Percentiles rank a stretch among this genome's conserved stretches.
Conservation (phyloP, 2,329 filamentous ascomycete genomes). For the Paraphaeosphaeria sporulosa region DNA sequence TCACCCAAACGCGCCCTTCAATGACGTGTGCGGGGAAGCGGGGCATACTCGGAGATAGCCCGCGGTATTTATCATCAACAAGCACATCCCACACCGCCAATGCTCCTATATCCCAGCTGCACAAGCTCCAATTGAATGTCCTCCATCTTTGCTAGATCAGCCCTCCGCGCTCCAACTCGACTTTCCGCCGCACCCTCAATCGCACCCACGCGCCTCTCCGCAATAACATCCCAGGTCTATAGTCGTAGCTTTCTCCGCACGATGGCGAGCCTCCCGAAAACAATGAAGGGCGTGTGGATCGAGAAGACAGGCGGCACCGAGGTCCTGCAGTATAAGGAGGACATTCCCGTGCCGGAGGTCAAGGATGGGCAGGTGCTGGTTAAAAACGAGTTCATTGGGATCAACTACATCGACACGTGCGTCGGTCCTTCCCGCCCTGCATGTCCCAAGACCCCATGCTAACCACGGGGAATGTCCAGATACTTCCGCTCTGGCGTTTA, state of each 20-base stretch:
- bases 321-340: conserved; percentile 73
- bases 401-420: conserved; percentile 89
- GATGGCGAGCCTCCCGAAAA: conserved; percentile 63
- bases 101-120: neutral
- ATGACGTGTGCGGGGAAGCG: conserved; percentile 20
- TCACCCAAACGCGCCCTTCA: conserved; percentile 3
- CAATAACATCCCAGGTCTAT: conserved; percentile 26
- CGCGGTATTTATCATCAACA: conserved; percentile 14
- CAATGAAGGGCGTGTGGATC: conserved; percentile 77
- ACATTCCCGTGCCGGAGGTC: conserved; percentile 73
- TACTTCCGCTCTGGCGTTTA: conserved; percentile 92
- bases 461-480: conserved; percentile 38
- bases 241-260: conserved; percentile 23
- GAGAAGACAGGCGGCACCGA: conserved; percentile 76
- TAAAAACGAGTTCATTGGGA: conserved; percentile 78
- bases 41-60: conserved; percentile 13
- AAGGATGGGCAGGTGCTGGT: conserved; percentile 78
- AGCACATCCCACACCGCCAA: neutral
- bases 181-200: conserved; percentile 23
- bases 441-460: too few relatives aligned
- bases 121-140: neutral
- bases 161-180: conserved; percentile 18
- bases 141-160: neutral
- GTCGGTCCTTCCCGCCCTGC: neutral
- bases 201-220: conserved; percentile 24